These are phyloP conservation scores for Geranium rotundifolium DNA, from an alignment of 345 rosid genomes.

Conservation along the genomic window DNA sequence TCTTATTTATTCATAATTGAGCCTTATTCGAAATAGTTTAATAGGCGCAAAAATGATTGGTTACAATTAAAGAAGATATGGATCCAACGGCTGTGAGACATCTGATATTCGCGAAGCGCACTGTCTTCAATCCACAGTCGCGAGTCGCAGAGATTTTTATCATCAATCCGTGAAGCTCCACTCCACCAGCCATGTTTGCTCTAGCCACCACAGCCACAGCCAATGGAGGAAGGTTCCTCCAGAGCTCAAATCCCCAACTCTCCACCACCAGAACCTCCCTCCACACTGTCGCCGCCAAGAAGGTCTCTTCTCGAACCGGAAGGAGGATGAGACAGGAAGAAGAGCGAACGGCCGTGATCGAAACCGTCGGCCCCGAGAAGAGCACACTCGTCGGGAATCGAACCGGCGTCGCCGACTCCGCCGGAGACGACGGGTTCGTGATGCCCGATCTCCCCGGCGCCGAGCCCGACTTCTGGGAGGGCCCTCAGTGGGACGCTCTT, in stretches of 20 bases:
- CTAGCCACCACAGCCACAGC: too few relatives aligned
- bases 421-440: slow-evolving; percentile 20
- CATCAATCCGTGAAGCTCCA: too few relatives aligned
- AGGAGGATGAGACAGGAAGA: slow-evolving; percentile 37
- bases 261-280: slow-evolving; percentile 15
- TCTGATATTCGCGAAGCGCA: too few relatives aligned
- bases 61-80: too few relatives aligned
- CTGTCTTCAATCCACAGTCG: too few relatives aligned
- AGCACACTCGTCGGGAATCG: slow-evolving; percentile 10
- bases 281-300: slow-evolving; percentile 49
- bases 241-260: slow-evolving; percentile 5
- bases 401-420: slow-evolving; percentile 11
- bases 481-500: slow-evolving; percentile 62
- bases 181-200: too few relatives aligned
- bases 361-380: slow-evolving; percentile 15
- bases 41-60: too few relatives aligned
- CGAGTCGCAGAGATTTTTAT: too few relatives aligned
- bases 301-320: slow-evolving; percentile 51
- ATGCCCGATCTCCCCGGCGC: slow-evolving; percentile 56
- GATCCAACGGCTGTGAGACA: too few relatives aligned
- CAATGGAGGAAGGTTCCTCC: too few relatives aligned
- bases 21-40: too few relatives aligned
- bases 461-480: slow-evolving; percentile 71
- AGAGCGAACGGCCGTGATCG: slow-evolving; percentile 18
- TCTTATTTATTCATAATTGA: too few relatives aligned